A percentile compares a stretch with the other conserved stretches of the same genome.
phyloP scores from a whole-genome alignment of 2,329 filamentous ascomycete species.

The Aspergillus neoniger region DNA sequence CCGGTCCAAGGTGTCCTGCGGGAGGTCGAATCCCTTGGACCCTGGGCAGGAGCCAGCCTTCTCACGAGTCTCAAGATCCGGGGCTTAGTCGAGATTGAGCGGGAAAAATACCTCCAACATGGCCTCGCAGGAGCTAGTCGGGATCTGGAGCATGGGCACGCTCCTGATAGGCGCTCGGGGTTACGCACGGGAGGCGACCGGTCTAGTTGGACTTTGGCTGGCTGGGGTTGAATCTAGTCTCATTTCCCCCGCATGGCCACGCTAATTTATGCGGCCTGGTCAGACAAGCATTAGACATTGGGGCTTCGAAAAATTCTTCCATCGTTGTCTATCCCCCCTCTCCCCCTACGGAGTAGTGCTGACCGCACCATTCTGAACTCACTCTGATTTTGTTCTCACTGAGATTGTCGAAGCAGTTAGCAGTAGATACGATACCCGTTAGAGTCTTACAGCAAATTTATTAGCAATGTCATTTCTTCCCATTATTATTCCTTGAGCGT shows the following conservation, averaged over 20 bases:
- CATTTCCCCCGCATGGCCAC: not conserved
- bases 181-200: conserved; percentile 45
- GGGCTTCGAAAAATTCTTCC: not conserved
- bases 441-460: conserved; percentile 4
- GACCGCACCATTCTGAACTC: not conserved
- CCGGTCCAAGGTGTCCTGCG: conserved; percentile 44
- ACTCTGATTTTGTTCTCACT: not conserved
- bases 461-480: not conserved
- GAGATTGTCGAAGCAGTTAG: conserved; percentile 2
- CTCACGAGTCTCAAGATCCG: conserved; percentile 60
- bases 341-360: not conserved
- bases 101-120: conserved; percentile 61
- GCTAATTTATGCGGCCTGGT: not conserved
- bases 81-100: conserved; percentile 64
- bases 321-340: not conserved
- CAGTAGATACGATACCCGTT: conserved; percentile 19
- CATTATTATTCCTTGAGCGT: not conserved
- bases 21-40: conserved; percentile 62
- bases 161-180: conserved; percentile 43
- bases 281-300: not conserved
- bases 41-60: conserved; percentile 67
- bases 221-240: conserved; percentile 42
- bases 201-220: conserved; percentile 52
- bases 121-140: conserved; percentile 50
- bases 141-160: conserved; percentile 41